Evolutionary conservation across 805 yeast species (phyloP).

Genomic region (Schizosaccharomyces cryophilus): DNA sequence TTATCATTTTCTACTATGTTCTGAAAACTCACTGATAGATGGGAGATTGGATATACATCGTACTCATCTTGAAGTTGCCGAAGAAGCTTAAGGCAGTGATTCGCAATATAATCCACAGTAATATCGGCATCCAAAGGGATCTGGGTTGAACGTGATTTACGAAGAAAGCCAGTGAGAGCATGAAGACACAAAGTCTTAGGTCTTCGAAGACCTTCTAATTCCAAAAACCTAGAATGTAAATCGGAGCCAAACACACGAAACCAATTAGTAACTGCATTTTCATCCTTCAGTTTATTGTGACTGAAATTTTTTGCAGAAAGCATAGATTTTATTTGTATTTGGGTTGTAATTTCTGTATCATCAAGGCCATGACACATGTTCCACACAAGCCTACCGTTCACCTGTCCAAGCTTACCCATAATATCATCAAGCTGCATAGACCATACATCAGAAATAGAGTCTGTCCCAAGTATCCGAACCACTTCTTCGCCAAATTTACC

Average conservation of each 20-base stretch:
- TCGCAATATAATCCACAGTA: not conserved
- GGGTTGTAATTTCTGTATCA: slow-evolving; percentile 27
- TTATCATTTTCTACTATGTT: not conserved
- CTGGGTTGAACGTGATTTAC: not conserved
- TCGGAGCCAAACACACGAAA: slow-evolving; percentile 64
- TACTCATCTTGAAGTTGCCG: not conserved
- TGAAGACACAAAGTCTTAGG: slow-evolving; percentile 32
- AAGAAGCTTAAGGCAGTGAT: not conserved
- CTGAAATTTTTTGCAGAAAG: slow-evolving; percentile 58
- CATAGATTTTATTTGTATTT: slow-evolving; percentile 61
- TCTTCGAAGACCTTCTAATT: slow-evolving; percentile 20
- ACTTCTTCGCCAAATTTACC: slow-evolving; percentile 60
- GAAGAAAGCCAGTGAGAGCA: slow-evolving; percentile 4
- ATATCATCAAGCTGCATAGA: not conserved
- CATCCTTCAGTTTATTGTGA: slow-evolving; percentile 24
- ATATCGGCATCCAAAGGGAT: not conserved
- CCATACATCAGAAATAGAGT: slow-evolving; percentile 12
- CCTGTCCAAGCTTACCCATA: slow-evolving; percentile 18
- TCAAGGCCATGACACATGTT: slow-evolving; percentile 41
- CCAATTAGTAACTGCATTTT: slow-evolving; percentile 50
- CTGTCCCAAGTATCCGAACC: slow-evolving; percentile 22
- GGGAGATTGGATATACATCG: not conserved
- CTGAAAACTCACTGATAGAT: not conserved
- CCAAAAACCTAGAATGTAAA: slow-evolving; percentile 40
- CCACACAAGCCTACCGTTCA: slow-evolving; percentile 30